Percentiles rank a stretch among this genome's conserved stretches.
Conservation (phyloP, 139 green algal genomes). For the Dunaliella sp. region DNA sequence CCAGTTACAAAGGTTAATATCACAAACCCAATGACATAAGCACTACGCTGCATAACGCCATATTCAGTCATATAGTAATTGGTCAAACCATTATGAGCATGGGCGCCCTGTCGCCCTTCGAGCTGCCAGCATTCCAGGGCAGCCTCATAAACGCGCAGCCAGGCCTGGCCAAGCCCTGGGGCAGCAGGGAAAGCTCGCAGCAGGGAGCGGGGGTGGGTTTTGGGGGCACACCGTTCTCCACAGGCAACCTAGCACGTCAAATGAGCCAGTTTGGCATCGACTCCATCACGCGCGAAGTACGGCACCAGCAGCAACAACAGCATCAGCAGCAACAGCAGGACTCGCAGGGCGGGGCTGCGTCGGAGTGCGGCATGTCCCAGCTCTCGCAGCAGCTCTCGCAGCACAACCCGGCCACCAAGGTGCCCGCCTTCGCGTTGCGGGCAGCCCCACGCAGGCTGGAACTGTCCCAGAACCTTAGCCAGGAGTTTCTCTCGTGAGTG, state of each 20-base stretch:
- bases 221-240: no score
- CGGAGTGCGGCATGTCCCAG: not conserved
- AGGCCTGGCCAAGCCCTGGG: no score
- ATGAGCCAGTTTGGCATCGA: constrained; percentile 8
- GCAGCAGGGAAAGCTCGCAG: no score
- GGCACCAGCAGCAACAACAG: constrained; percentile 1
- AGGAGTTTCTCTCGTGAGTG: constrained; percentile 32
- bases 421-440: not conserved
- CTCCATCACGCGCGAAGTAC: not conserved
- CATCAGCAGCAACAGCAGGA: constrained; percentile 17
- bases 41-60: no score
- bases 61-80: no score
- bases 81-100: no score
- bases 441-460: constrained; percentile 17
- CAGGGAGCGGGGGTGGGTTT: no score
- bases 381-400: not conserved
- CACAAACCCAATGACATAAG: no score
- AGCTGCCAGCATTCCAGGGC: no score
- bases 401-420: not conserved
- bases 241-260: not conserved
- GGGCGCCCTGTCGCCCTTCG: no score
- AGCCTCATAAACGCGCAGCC: no score
- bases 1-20: no score
- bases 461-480: constrained; percentile 31
- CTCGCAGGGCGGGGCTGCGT: not conserved